phyloP scores from a whole-genome alignment of 495 filamentous ascomycete species.

The Neurospora sp. region DNA sequence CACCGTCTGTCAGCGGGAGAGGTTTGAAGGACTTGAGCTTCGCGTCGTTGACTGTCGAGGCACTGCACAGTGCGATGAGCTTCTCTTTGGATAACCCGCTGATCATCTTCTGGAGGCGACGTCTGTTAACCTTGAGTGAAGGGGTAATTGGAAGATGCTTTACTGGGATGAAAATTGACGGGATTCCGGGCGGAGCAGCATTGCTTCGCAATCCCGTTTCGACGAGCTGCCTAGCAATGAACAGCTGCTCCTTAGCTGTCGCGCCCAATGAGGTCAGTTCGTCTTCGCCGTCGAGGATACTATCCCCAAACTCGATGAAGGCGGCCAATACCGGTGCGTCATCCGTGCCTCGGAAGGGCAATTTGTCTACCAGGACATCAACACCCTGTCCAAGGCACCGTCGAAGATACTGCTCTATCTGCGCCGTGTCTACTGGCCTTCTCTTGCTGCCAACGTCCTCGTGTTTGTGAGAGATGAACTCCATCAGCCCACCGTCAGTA shows the following conservation, averaged over 20 bases:
- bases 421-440: slow-evolving; percentile 25
- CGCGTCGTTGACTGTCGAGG: slow-evolving; percentile 23
- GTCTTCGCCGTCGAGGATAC: slow-evolving; percentile 21
- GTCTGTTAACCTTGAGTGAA: slow-evolving; percentile 32
- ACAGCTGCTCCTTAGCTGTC: slow-evolving; percentile 26
- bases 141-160: slow-evolving; percentile 32
- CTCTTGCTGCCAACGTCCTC: slow-evolving; percentile 21
- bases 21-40: slow-evolving; percentile 28
- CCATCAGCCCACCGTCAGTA: slow-evolving; percentile 32
- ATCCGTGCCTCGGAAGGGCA: slow-evolving; percentile 28
- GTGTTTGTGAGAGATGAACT: slow-evolving; percentile 28
- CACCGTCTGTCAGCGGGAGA: slow-evolving; percentile 30
- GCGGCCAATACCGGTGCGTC: slow-evolving; percentile 27
- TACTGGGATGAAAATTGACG: slow-evolving; percentile 33
- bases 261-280: slow-evolving; percentile 20
- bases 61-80: slow-evolving; percentile 24
- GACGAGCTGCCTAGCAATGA: slow-evolving; percentile 29
- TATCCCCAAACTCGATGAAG: slow-evolving; percentile 38
- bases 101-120: slow-evolving; percentile 32
- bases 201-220: slow-evolving; percentile 25
- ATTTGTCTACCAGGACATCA: slow-evolving; percentile 35
- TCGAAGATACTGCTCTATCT: slow-evolving; percentile 34
- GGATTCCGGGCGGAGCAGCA: slow-evolving; percentile 26
- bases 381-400: slow-evolving; percentile 35
- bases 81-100: slow-evolving; percentile 27